Percentiles rank a stretch among this genome's conserved stretches.
phyloP scores from a whole-genome alignment of 768 basidiomycete species.

The Pleurotus platypus region DNA sequence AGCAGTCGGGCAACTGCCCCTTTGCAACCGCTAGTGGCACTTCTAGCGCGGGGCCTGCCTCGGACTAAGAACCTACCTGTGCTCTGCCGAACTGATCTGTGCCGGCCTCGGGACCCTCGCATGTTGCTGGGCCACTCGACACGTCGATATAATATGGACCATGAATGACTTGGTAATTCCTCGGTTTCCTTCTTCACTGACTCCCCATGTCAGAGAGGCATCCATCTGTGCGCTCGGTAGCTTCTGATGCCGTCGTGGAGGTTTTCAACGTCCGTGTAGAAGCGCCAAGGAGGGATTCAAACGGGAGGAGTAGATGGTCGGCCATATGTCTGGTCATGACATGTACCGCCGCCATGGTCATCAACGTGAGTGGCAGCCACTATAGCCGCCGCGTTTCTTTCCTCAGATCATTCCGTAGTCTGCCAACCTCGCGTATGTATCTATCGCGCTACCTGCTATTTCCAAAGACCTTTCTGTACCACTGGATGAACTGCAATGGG shows the following conservation, averaged over 20 bases:
- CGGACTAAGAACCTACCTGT: no score
- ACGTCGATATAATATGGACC: background rate
- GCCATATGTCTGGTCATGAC: slow-evolving; percentile 2
- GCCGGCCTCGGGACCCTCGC: no score
- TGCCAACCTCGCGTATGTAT: slow-evolving; percentile 19
- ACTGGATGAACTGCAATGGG: slow-evolving; percentile 60
- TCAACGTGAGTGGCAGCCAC: background rate
- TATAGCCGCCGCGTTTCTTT: background rate
- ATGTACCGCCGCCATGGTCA: slow-evolving; percentile 2
- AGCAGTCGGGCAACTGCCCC: no score
- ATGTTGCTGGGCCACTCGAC: background rate
- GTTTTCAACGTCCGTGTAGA: background rate
- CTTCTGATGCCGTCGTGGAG: slow-evolving; percentile 1
- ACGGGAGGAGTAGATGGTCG: background rate
- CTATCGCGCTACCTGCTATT: slow-evolving; percentile 53
- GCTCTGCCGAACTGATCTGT: no score
- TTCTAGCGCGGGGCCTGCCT: no score
- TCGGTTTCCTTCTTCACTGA: background rate
- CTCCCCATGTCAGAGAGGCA: background rate
- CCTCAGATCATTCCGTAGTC: background rate
- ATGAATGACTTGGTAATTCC: background rate
- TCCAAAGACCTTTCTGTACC: slow-evolving; percentile 42
- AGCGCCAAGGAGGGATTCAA: background rate
- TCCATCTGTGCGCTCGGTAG: background rate
- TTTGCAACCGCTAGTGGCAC: no score